These are phyloP conservation scores for Reutealis trisperma DNA, from an alignment of 345 rosid genomes.

Conservation along the genomic window DNA sequence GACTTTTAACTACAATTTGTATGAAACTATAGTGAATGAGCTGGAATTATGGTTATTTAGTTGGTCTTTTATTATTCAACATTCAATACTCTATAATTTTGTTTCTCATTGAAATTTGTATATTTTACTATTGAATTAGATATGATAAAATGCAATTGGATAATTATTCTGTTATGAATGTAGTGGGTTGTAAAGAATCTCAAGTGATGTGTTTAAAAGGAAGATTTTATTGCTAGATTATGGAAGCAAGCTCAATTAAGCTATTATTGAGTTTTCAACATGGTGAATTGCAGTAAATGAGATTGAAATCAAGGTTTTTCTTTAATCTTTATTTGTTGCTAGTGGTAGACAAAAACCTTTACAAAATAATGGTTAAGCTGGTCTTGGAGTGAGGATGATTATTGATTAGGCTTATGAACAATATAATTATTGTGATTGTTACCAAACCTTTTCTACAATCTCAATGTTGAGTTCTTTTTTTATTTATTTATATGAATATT, in stretches of 20 bases:
- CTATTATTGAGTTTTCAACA: slow-evolving; percentile 9
- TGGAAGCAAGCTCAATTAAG: slow-evolving; percentile 13
- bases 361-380: background rate
- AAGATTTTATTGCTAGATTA: background rate
- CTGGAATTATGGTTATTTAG: background rate
- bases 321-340: background rate
- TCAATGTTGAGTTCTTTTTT: no score
- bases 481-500: no score
- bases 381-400: background rate
- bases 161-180: background rate
- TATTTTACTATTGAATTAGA: slow-evolving; percentile 2
- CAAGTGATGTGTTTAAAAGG: background rate
- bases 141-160: background rate
- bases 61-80: background rate
- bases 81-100: background rate
- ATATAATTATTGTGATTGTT: background rate
- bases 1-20: slow-evolving; percentile 4
- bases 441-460: no score
- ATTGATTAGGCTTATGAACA: background rate
- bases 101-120: no score
- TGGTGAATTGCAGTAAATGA: slow-evolving; percentile 5
- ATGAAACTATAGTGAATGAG: slow-evolving; percentile 11
- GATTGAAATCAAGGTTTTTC: slow-evolving; percentile 6
- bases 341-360: no score
- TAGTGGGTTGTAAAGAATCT: background rate